A percentile compares a stretch with the other conserved stretches of the same genome.
phyloP scores from a whole-genome alignment of 2,329 filamentous ascomycete species.

The Cytospora paraplurivora region DNA sequence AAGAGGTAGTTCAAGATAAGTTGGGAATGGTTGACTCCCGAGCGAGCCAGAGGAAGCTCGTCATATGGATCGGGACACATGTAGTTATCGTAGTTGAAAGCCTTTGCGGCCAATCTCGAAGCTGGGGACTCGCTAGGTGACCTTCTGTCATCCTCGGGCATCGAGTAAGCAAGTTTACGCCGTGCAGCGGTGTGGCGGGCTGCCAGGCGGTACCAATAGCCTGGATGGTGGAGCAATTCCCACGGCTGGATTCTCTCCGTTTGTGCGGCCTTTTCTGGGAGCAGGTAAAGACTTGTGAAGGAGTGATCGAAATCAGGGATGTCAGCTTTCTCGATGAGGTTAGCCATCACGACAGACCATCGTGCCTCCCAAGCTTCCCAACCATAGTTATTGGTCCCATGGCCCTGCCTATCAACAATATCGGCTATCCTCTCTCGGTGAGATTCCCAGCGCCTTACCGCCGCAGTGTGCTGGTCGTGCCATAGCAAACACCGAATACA shows the following conservation, averaged over 20 bases:
- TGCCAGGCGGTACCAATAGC: conserved; percentile 67
- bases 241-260: conserved; percentile 63
- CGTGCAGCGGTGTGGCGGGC: conserved; percentile 59
- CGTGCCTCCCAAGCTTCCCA: conserved; percentile 93
- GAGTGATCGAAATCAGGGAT: conserved; percentile 52
- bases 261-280: conserved; percentile 59
- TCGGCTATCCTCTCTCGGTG: conserved; percentile 76
- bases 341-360: conserved; percentile 65
- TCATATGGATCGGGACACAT: conserved; percentile 65
- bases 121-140: conserved; percentile 52
- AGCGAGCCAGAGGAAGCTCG: conserved; percentile 55
- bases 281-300: conserved; percentile 51
- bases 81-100: conserved; percentile 65
- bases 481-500: conserved; percentile 82
- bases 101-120: conserved; percentile 50
- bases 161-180: conserved; percentile 54
- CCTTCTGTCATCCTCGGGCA: conserved; percentile 61
- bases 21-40: conserved; percentile 56
- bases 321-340: conserved; percentile 57
- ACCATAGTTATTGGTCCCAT: conserved; percentile 85
- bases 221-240: conserved; percentile 66
- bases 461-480: conserved; percentile 75
- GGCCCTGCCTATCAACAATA: conserved; percentile 79
- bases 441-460: conserved; percentile 76
- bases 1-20: conserved; percentile 57